A percentile compares a stretch with the other conserved stretches of the same genome.
Conservation (phyloP, 78 protist species). For the Anaeramoeba ignava region DNA sequence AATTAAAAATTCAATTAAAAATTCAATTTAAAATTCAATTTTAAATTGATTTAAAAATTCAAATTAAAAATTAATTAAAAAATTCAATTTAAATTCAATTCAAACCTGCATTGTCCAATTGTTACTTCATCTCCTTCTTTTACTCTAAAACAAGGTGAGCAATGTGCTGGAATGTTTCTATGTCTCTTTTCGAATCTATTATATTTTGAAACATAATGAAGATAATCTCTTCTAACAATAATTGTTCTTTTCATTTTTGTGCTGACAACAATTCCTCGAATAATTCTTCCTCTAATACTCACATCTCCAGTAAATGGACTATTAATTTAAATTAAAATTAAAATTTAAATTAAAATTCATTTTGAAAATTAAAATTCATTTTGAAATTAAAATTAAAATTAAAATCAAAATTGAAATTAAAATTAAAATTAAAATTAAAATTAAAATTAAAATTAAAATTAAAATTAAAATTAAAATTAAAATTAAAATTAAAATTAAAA, state of each 20-base stretch:
- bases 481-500: not conserved
- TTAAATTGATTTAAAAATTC: too few relatives aligned
- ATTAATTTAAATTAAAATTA: not conserved
- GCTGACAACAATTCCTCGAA: too few relatives aligned
- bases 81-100: not conserved
- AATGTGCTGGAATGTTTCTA: constrained; percentile 91
- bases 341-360: too few relatives aligned
- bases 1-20: not conserved
- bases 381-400: too few relatives aligned
- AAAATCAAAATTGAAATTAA: too few relatives aligned
- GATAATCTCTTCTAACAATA: constrained; percentile 92
- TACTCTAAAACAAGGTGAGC: constrained; percentile 84
- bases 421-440: not conserved
- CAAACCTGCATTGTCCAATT: constrained; percentile 83
- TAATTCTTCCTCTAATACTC: too few relatives aligned
- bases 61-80: not conserved
- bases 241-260: constrained; percentile 72
- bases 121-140: constrained; percentile 79
- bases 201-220: constrained; percentile 92
- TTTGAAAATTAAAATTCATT: too few relatives aligned
- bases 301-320: too few relatives aligned
- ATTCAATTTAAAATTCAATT: not conserved
- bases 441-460: not conserved
- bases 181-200: constrained; percentile 99
- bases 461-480: not conserved